phyloP scores from a whole-genome alignment of 2,329 filamentous ascomycete genomes.

The Botrytis medusae region DNA sequence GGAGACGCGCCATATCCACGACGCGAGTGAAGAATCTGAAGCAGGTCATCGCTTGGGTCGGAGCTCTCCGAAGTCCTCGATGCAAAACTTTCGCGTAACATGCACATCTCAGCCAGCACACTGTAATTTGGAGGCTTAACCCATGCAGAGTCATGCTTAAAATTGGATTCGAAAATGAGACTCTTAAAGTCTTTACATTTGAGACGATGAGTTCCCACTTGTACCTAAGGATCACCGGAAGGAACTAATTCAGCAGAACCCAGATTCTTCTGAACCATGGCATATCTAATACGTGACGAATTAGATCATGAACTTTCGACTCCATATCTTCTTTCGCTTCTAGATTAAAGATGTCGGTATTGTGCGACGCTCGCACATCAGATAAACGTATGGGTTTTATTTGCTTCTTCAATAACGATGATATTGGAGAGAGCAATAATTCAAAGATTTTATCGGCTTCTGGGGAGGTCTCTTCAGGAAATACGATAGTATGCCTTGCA shows the following conservation, averaged over 20 bases:
- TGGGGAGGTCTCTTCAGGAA: neutral
- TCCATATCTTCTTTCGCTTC: neutral
- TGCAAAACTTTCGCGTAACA: neutral
- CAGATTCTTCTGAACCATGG: neutral
- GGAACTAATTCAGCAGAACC: neutral
- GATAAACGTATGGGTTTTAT: accelerated
- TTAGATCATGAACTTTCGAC: neutral
- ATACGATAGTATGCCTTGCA: neutral
- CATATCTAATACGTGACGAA: neutral
- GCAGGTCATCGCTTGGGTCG: neutral
- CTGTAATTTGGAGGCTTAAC: no score
- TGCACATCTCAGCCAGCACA: accelerated
- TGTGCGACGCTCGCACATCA: accelerated
- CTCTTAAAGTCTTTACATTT: neutral
- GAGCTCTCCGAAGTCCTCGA: accelerated
- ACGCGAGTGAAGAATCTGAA: neutral
- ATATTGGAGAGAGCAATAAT: neutral
- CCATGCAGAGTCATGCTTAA: neutral
- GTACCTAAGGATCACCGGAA: neutral
- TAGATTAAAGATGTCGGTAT: neutral
- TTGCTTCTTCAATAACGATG: neutral
- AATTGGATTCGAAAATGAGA: neutral
- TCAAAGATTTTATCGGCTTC: neutral
- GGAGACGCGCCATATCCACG: neutral
- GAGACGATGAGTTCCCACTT: neutral